Conservation (phyloP, 169 alveolate genomes). For the Plasmodium malariae region DNA sequence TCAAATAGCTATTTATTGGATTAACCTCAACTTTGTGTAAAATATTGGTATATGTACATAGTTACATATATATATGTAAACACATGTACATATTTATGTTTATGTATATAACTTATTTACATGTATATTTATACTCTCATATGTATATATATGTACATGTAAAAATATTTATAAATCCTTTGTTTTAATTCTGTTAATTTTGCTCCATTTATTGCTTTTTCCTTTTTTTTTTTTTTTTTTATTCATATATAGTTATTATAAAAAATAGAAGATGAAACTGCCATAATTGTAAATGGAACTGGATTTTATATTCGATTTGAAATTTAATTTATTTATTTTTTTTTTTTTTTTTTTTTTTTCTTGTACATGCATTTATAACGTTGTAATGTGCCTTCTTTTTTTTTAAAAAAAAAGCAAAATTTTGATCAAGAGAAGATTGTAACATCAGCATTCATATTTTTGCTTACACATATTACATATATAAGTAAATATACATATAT, state of each 20-base stretch:
- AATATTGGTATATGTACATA: background rate
- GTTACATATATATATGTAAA: background rate
- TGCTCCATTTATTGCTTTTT: background rate
- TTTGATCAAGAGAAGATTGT: no score
- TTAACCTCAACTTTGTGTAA: background rate
- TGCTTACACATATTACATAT: no score
- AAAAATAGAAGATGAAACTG: background rate
- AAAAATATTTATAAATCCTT: background rate
- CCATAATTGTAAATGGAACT: no score
- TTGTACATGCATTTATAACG: background rate
- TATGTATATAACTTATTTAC: background rate
- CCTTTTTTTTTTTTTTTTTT: background rate
- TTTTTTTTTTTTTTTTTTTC: no score
- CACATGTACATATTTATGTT: background rate
- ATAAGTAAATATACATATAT: no score
- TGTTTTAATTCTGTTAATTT: background rate
- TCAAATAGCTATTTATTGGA: constrained; percentile 14
- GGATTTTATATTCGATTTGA: no score
- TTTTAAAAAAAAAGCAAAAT: no score
- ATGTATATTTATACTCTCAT: background rate
- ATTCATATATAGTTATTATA: background rate
- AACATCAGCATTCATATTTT: no score
- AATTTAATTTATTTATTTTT: no score
- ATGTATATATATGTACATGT: background rate
- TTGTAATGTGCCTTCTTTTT: background rate